Percentiles rank a stretch among this genome's conserved stretches.
phyloP scores from a whole-genome alignment of 1,284 basidiomycete genomes.

The Puccinia sorghi region DNA sequence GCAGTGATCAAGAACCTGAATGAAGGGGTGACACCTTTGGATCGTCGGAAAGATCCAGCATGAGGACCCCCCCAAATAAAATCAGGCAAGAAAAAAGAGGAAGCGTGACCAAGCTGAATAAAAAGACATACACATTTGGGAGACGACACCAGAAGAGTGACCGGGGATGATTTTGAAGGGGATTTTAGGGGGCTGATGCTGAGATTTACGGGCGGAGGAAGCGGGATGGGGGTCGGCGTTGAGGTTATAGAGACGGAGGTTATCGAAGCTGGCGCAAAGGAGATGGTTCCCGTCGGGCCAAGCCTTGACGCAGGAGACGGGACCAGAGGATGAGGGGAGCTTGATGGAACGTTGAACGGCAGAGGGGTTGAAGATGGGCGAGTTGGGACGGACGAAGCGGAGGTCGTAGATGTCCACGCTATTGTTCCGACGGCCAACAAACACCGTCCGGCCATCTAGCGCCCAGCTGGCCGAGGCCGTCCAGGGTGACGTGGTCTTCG shows the following conservation, averaged over 20 bases:
- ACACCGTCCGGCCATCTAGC: slow-evolving; percentile 79
- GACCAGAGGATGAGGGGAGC: slow-evolving; percentile 81
- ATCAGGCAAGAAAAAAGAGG: not conserved
- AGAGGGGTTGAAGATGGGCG: slow-evolving; percentile 57
- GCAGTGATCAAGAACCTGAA: slow-evolving; percentile 83
- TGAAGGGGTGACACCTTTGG: slow-evolving; percentile 78
- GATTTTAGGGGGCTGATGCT: slow-evolving; percentile 67
- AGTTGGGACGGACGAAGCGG: slow-evolving; percentile 63
- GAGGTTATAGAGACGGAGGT: slow-evolving; percentile 91
- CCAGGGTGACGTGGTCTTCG: slow-evolving; percentile 91
- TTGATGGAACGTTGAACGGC: slow-evolving; percentile 65
- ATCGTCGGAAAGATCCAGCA: not conserved
- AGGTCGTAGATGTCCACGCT: slow-evolving; percentile 94
- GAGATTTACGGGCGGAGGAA: slow-evolving; percentile 62
- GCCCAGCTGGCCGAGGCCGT: slow-evolving; percentile 96
- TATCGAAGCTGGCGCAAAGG: slow-evolving; percentile 82
- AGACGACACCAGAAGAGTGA: slow-evolving; percentile 90
- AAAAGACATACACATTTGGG: slow-evolving; percentile 73
- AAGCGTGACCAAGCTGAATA: slow-evolving; percentile 12
- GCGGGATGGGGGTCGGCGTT: not conserved
- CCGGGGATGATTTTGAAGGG: slow-evolving; percentile 96
- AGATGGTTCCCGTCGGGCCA: slow-evolving; percentile 83
- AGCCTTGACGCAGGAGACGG: slow-evolving; percentile 82
- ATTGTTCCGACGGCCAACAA: slow-evolving; percentile 86
- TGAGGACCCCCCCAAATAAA: not conserved